A percentile compares a stretch with the other conserved stretches of the same genome.
phyloP scores from a whole-genome alignment of 1,284 basidiomycete species.

The Moesziomyces aphidis region DNA sequence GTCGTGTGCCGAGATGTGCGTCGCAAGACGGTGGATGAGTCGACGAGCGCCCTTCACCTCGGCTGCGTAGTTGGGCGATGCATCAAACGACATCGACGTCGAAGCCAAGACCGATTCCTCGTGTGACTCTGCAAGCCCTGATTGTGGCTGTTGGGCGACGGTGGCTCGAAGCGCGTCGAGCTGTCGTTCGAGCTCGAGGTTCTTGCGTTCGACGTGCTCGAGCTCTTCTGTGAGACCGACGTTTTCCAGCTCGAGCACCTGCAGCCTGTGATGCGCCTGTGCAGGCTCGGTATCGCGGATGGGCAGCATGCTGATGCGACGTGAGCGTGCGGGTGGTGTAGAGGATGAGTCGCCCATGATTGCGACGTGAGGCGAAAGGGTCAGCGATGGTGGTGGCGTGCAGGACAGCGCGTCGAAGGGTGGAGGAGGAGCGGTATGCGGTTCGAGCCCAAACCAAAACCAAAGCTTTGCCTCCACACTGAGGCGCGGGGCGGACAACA shows the following conservation, averaged over 20 bases:
- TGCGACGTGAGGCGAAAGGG: background rate
- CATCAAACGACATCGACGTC: background rate
- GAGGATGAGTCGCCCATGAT: conserved; percentile 8
- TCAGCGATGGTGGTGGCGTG: background rate
- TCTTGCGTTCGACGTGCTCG: conserved; percentile 2
- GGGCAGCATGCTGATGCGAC: conserved; percentile 19
- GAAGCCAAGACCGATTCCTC: no score
- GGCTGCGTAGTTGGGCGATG: conserved; percentile 3
- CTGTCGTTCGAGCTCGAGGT: conserved; percentile 1
- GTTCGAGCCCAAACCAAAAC: background rate
- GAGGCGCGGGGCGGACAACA: background rate
- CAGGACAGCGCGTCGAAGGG: no score
- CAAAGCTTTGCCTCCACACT: background rate
- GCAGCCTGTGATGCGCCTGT: conserved; percentile 1
- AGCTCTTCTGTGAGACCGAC: conserved; percentile 20
- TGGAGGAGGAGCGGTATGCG: background rate
- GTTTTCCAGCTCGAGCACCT: conserved; percentile 31
- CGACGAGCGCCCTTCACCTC: conserved; percentile 14
- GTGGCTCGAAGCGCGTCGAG: background rate
- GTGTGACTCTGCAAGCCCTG: no score
- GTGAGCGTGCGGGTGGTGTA: conserved; percentile 10
- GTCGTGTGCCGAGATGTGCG: conserved; percentile 9
- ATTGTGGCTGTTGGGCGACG: background rate
- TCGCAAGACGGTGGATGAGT: conserved; percentile 13
- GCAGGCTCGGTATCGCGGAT: conserved; percentile 14